Evolutionary conservation across 2,329 filamentous ascomycete genomes (phyloP), one percentile per base, ranked within the genome.

Genomic region (Byssothecium circinans): DNA sequence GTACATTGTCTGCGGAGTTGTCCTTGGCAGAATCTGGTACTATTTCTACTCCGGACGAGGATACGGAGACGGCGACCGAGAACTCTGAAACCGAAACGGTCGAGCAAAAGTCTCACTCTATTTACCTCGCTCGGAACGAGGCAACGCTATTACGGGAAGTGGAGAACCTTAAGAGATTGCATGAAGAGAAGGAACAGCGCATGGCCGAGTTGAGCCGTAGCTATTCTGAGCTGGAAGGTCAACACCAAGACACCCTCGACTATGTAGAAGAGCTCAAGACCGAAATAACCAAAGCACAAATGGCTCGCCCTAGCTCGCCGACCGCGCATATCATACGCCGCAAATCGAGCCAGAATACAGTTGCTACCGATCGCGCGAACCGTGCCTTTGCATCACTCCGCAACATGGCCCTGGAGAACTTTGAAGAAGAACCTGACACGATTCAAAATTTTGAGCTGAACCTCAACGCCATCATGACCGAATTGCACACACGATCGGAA

Each of bases 381-480:
- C 85, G 94, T 49, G 95, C 91, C 2, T 90, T 97, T 61, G 88
- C 89, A 1, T 90, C 91, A 1, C 82, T 99, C 29, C 86, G 91
- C 49, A 95, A 91, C 61, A 87, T 99, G 63, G 91, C 91, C 2
- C 74, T 84, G 0, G 91, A 97, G 58, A 89, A 91, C 62, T 89
- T 99, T 54, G 89, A 94, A 54, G 75, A 81, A 12, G 80, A 88
- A 46, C 88, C 90, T 0, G 92, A 96, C 58, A 82, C 86, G 1
- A 88, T 95, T 81, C 90, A 96, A 61, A 92, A 85, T 65, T 97
- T 97, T 62, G 94, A 97, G 68, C 76, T 94, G 39, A 95, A 96
- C 66, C 76, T 99, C 34, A 94, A 94, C 64, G 82, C 89, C 2
- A 90, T 92, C 48, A 92, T 96, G 85, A 89, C 94, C 60, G 94